Base-by-base conservation (phyloP, 2,329 filamentous ascomycete genomes). In the Ceratocystis destructans region DNA sequence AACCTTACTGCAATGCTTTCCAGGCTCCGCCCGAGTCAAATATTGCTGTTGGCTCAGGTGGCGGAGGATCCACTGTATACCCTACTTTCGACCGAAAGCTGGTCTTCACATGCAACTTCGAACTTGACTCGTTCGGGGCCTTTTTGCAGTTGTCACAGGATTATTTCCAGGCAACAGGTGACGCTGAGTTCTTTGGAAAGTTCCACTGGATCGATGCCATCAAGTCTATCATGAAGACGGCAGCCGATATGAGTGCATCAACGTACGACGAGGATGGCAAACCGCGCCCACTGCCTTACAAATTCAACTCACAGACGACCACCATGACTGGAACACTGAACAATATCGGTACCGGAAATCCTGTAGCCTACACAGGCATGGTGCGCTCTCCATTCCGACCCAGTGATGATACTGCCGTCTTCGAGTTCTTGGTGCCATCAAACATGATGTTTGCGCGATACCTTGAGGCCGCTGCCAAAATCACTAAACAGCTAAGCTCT, bases 61-160 rank as follows among this genome's bases (percentile, higher is more conserved):
- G 69, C 46, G 31, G 33, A 10, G 69, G 69, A 1, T 70, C 69
- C 1, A 67, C 66, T n/a, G 66, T 69, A 44, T 66, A n/a, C n/a
- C 69, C 69, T 2, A 7, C 22, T 12, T 69, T 74, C 12, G 57
- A 69, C 62, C 71, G 72, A 1, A 69, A 67, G 17, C 66, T 70
- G n/a, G 76, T 93, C 0, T 93, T 90, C 71, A 89, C 92, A 73
- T 95, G 90, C 80, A 96, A 96, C 76, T 96, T 93, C 75, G 91
- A 96, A 76, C 83, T 96, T 46, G 91, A 96, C 77, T 93, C 89
- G 6, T 82, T 96, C 1, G 90, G 90, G 0, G 86, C 89, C 55
- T 96, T 96, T 74, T 80, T 96, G n/a, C 85, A 88, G 53, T 80
- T 96, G 3, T 85, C 84, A 1, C 87, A 89, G 62, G 85, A 92